Base-by-base conservation (phyloP, 2,329 filamentous ascomycete species). In the Talaromyces sp. region DNA sequence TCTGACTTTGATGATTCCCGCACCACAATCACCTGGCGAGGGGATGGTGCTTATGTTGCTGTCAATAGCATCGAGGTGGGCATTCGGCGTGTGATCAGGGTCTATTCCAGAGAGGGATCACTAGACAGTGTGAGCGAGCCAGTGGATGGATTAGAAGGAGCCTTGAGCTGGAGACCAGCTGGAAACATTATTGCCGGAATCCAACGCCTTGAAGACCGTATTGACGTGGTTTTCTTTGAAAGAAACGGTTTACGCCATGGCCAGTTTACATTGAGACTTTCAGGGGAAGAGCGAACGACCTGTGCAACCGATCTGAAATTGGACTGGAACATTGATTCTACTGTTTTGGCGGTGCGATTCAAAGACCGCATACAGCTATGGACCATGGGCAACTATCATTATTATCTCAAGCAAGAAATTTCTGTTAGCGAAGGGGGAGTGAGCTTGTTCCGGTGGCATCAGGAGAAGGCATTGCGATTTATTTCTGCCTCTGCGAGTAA, bases 351-450 rank as follows among this genome's bases (percentile, higher is more conserved):
- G 6, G 87, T 97, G n/a, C 81, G 85, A 1, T 85, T 92, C 66
- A 79, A 80, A 32, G 85, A 92, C 64, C 83, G 85, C 59, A 78
- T 94, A n/a, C 94, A 99, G 70, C 79, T 99, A 1, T 99, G 94
- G 94, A 96, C 92, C 0, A 96, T 89, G 83, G 90, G 91, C 21
- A 99, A 99, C 73, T 99, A 99, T 67, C 91, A 97, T 72, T 99
- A 94, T 85, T 97, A 97, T 73, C 81, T 99, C 17, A 99, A 99
- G 77, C 92, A 96, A 72, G 92, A 97, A 71, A 81, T 97, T 7
- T 75, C 78, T 7, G 77, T 82, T 7, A 38, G 65, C 69, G 19
- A 53, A 12, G 57, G 41, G 5, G 50, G 32, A 9, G 48, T 43
- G 29, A 61, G 56, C 21, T 58, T 52, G 1, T 70, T 80, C 58